These are phyloP conservation scores for Mycena galericulata DNA, from an alignment of 768 basidiomycete species.

Conservation along the genomic window DNA sequence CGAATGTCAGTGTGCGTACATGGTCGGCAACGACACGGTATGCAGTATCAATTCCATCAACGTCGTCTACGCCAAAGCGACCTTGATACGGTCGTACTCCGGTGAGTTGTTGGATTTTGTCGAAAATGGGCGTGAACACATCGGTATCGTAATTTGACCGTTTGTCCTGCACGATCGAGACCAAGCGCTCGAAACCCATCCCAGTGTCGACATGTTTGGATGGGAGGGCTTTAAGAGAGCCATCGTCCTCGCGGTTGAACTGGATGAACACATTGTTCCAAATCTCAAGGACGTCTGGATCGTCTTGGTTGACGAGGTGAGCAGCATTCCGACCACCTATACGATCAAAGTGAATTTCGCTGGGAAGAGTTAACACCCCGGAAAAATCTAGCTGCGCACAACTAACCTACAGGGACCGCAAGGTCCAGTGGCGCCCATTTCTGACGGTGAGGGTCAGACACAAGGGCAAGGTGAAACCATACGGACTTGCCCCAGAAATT, in stretches of 20 bases:
- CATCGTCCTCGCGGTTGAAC: constrained; percentile 95
- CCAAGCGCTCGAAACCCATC: constrained; percentile 98
- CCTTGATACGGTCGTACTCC: constrained; percentile 90
- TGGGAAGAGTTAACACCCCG: constrained; percentile 43
- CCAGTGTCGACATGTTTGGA: constrained; percentile 98
- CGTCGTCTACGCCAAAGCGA: constrained; percentile 94
- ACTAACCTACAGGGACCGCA: constrained; percentile 94
- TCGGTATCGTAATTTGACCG: constrained; percentile 99
- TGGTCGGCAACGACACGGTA: constrained; percentile 98
- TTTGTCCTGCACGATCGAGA: constrained; percentile 92
- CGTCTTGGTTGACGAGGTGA: constrained; percentile 93
- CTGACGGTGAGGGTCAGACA: constrained; percentile 57
- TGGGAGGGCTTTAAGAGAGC: constrained; percentile 83
- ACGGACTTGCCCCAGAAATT: constrained; percentile 94
- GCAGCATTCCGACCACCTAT: constrained; percentile 98
- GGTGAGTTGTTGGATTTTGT: constrained; percentile 87
- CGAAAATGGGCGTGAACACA: constrained; percentile 91
- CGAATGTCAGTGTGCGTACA: constrained; percentile 94
- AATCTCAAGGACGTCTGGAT: constrained; percentile 96
- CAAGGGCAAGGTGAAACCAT: not conserved
- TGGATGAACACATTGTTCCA: constrained; percentile 99
- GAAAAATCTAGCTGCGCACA: not conserved
- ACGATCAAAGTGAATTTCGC: constrained; percentile 97
- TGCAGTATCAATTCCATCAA: constrained; percentile 95
- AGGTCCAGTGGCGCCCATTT: constrained; percentile 98